These are phyloP conservation scores for Tuber indicum DNA, from an alignment of 495 filamentous ascomycete genomes.

Conservation along the genomic window DNA sequence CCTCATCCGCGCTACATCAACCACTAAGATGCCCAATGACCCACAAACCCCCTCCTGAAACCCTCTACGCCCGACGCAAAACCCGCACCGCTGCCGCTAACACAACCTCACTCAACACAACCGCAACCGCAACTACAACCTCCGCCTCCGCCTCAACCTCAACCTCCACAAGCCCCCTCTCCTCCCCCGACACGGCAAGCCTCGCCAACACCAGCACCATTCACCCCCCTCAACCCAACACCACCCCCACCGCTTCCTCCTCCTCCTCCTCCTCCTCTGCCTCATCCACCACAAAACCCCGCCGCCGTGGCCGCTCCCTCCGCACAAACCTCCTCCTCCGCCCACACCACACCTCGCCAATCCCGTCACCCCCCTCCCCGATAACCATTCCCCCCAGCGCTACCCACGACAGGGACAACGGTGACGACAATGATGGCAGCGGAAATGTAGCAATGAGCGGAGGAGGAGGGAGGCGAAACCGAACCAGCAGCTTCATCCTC, in stretches of 20 bases:
- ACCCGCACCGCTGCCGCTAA: background rate
- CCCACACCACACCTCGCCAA: background rate
- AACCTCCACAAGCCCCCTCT: background rate
- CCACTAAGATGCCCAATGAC: conserved; percentile 4
- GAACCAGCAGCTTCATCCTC: background rate
- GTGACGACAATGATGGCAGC: background rate
- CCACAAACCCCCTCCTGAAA: conserved; percentile 1
- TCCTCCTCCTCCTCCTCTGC: background rate
- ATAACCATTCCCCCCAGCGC: background rate
- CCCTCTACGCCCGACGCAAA: conserved; percentile 1
- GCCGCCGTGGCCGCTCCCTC: background rate
- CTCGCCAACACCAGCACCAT: background rate
- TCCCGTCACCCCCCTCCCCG: background rate
- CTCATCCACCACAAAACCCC: background rate
- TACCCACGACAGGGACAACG: background rate
- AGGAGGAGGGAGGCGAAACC: background rate
- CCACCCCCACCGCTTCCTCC: background rate
- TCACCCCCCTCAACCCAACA: background rate
- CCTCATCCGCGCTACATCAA: background rate
- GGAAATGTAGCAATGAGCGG: background rate
- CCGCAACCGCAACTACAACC: background rate
- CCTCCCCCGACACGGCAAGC: background rate
- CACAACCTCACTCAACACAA: background rate
- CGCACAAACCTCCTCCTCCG: background rate
- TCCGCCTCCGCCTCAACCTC: background rate